A percentile compares a stretch with the other conserved stretches of the same genome.
Conservation (phyloP, 176 grass and related monocot genomes). For the Phragmites australis region DNA sequence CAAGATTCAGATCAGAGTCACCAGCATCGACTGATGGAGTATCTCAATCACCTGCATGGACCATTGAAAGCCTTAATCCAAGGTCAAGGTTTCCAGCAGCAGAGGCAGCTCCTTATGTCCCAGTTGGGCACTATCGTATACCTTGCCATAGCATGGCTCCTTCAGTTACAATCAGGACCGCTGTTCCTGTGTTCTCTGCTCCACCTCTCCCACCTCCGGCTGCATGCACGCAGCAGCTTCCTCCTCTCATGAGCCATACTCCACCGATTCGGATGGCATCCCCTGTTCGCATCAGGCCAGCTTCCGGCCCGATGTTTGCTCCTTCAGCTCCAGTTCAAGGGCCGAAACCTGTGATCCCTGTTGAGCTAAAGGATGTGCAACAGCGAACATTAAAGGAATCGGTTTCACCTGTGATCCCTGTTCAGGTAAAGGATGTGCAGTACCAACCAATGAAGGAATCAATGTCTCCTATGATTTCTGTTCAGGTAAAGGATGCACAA, state of each 20-base stretch:
- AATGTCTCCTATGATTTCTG: slow-evolving; percentile 37
- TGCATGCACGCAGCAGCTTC: slow-evolving; percentile 57
- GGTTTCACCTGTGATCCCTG: slow-evolving; percentile 39
- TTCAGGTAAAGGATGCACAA: slow-evolving; percentile 70
- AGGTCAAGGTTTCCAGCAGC: slow-evolving; percentile 76
- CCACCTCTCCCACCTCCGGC: slow-evolving; percentile 75
- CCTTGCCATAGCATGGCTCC: slow-evolving; percentile 88
- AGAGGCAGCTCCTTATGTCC: slow-evolving; percentile 87
- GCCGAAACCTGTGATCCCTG: slow-evolving; percentile 41
- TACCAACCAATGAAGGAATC: slow-evolving; percentile 34
- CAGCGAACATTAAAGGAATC: slow-evolving; percentile 30
- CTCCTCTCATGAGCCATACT: slow-evolving; percentile 63
- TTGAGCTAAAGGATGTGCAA: slow-evolving; percentile 69
- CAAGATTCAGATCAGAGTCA: slow-evolving; percentile 63
- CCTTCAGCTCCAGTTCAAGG: slow-evolving; percentile 46
- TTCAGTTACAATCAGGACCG: slow-evolving; percentile 87
- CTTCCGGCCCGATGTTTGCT: slow-evolving; percentile 57
- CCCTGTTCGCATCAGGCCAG: slow-evolving; percentile 77
- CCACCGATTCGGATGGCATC: slow-evolving; percentile 76
- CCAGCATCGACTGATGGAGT: slow-evolving; percentile 43
- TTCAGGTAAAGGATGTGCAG: slow-evolving; percentile 68
- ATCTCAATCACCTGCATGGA: slow-evolving; percentile 29
- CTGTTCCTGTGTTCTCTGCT: slow-evolving; percentile 95
- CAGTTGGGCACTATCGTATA: slow-evolving; percentile 67
- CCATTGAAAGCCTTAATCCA: slow-evolving; percentile 39